Conservation (phyloP, 2,329 filamentous ascomycete genomes). For the Colletotrichum siamense region DNA sequence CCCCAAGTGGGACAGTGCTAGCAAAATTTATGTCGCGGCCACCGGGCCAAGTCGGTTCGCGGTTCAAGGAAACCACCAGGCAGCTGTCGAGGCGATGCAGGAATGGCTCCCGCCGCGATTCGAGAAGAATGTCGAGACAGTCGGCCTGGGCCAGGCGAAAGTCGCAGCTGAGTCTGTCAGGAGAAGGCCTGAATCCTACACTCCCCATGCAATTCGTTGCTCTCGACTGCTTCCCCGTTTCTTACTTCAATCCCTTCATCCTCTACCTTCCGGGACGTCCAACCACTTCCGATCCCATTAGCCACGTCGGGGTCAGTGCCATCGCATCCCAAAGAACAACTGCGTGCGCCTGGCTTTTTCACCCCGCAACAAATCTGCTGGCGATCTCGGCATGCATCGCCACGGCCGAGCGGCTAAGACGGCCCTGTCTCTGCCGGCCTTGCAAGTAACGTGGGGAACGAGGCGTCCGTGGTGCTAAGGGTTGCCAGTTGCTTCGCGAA, state of each 20-base stretch:
- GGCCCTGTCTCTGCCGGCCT: too few relatives aligned
- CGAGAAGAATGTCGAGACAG: neutral
- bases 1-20: neutral
- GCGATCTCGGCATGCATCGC: too few relatives aligned
- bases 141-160: neutral
- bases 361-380: too few relatives aligned
- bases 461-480: too few relatives aligned
- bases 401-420: too few relatives aligned
- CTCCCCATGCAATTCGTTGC: neutral
- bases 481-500: too few relatives aligned
- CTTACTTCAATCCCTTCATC: neutral
- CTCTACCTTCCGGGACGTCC: neutral
- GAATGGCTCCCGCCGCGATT: neutral
- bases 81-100: neutral
- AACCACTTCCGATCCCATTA: neutral
- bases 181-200: neutral
- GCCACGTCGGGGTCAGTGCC: too few relatives aligned
- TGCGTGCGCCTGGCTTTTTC: too few relatives aligned
- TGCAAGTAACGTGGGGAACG: too few relatives aligned
- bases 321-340: too few relatives aligned
- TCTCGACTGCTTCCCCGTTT: neutral
- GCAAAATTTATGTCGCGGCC: neutral
- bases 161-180: neutral
- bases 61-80: neutral
- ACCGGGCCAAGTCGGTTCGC: neutral